Evolutionary conservation across 2,329 filamentous ascomycete species (phyloP).

Genomic region (Ceratocystis destructans): DNA sequence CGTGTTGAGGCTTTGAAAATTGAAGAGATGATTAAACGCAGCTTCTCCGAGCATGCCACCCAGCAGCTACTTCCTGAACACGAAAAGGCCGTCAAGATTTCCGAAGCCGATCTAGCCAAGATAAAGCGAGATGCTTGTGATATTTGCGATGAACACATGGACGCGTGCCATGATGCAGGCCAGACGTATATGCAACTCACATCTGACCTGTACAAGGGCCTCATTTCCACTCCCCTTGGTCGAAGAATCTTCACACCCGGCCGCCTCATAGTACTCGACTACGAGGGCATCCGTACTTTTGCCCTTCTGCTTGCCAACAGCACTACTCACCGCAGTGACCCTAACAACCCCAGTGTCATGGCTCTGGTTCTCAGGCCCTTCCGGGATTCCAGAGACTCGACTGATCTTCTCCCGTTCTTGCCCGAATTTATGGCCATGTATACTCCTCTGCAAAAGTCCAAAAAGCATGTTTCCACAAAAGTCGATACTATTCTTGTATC

Average conservation of each 20-base stretch:
- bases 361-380: conserved; percentile 63
- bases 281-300: conserved; percentile 68
- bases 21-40: conserved; percentile 99
- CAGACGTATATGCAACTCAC: conserved; percentile 73
- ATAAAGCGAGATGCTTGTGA: conserved; percentile 74
- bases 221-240: conserved; percentile 70
- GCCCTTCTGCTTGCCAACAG: conserved; percentile 72
- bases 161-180: conserved; percentile 66
- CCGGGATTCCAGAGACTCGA: conserved; percentile 56
- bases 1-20: conserved; percentile 95
- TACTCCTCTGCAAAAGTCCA: conserved; percentile 50
- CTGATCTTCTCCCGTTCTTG: conserved; percentile 77
- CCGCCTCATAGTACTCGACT: conserved; percentile 69
- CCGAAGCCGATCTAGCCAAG: conserved; percentile 81
- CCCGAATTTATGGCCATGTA: conserved; percentile 55
- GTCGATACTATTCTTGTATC: conserved; percentile 55
- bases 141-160: conserved; percentile 68
- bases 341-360: conserved; percentile 53
- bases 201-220: conserved; percentile 59
- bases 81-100: conserved; percentile 83
- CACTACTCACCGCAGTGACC: conserved; percentile 39
- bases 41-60: conserved; percentile 95
- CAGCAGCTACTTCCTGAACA: conserved; percentile 89
- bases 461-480: conserved; percentile 54
- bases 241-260: conserved; percentile 63